These are phyloP conservation scores for Bolboschoenoplectus hybrid DNA, from an alignment of 202 grass and related monocot species.

Conservation along the genomic window DNA sequence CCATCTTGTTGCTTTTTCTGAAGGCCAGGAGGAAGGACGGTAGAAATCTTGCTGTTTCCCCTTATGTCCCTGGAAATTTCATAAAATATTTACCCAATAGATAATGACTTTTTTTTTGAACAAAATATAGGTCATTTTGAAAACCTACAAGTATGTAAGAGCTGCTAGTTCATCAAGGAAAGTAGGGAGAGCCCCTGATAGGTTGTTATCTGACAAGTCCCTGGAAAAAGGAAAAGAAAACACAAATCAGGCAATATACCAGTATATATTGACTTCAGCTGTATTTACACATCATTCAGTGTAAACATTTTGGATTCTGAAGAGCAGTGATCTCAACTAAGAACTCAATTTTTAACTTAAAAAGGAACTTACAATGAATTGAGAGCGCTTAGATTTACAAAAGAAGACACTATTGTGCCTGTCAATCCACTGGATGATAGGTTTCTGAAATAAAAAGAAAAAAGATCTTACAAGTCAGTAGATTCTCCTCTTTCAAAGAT, in stretches of 20 bases:
- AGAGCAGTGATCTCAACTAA: neutral
- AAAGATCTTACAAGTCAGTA: neutral
- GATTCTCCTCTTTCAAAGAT: neutral
- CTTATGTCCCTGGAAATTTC: conserved; percentile 24
- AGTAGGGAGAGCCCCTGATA: conserved; percentile 43
- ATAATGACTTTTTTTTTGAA: neutral
- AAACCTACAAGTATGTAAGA: conserved; percentile 38
- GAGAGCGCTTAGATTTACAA: neutral
- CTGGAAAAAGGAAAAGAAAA: neutral
- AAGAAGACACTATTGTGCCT: neutral
- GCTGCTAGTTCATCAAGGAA: conserved; percentile 49
- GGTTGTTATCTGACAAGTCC: conserved; percentile 30
- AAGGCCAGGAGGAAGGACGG: conserved; percentile 45
- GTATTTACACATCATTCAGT: neutral
- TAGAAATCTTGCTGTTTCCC: conserved; percentile 12
- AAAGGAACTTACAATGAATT: conserved; percentile 18
- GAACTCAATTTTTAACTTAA: neutral
- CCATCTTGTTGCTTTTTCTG: conserved; percentile 27
- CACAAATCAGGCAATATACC: neutral
- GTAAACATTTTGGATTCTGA: neutral
- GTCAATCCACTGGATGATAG: conserved; percentile 21
- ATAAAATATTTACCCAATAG: conserved; percentile 3
- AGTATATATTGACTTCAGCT: neutral
- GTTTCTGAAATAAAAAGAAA: conserved; percentile 19
- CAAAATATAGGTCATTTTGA: neutral